Base-by-base conservation (phyloP, 805 yeast species). In the Suhomyces sp. region DNA sequence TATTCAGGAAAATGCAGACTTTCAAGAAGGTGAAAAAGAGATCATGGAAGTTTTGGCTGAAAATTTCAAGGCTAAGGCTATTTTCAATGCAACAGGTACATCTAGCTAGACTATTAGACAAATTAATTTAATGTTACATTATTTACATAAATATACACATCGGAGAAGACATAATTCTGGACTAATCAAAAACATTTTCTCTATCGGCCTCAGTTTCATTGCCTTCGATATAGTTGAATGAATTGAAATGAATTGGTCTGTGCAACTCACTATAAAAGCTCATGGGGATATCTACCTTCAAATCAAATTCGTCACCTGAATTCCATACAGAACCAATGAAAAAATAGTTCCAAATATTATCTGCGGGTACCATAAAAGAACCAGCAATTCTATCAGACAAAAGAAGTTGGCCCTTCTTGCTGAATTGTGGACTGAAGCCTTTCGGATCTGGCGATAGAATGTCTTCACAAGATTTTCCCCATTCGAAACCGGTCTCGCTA, bases 281-380 rank as follows among this genome's bases (percentile, higher is more conserved):
- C 35, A 86, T 60, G 2, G 99, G 99, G 15, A 83, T 72, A 61
- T 89, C 97, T 44, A 87, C 62, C 63, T 87, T 89, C 66, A 91
- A 64, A 12, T 75, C 83, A 60, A 79, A 89, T 6, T 72, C 75
- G 44, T 81, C 66, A n/a, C 79, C 78, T 4, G 83, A 72, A 59
- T 80, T 84, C 87, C 94, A 94, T 7, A 87, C 81, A 1, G 94
- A 85, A 1, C 97, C 94, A 71, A 89, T 79, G 61, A 94, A 93
- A 2, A 96, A 79, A 64, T 86, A 90, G 66, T 94, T 94, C 99
- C 99, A 94, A 27, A 90, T 65, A 52, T 83, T 84, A 29, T 86
- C 85, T 20, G 82, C 84, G 1, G 99, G 99, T 1, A 90, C 96
- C 67, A 89, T 65, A 68, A 89, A 92, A 57, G 83, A 85, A 5